phyloP scores from a whole-genome alignment of 805 yeast species.

The Nakazawaea anatomiae region DNA sequence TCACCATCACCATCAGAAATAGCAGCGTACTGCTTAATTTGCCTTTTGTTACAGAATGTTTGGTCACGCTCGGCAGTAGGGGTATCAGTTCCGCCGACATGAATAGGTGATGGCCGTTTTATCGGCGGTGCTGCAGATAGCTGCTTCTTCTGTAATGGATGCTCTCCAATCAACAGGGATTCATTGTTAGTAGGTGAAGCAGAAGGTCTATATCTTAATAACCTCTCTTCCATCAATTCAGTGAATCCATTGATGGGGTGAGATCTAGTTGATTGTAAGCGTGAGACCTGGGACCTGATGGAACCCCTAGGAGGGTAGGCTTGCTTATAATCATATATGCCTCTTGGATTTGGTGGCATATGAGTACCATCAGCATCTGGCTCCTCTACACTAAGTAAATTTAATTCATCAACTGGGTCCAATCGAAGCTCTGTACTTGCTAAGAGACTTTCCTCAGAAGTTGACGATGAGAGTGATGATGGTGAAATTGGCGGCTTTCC shows the following conservation, averaged over 20 bases:
- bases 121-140: neutral
- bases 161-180: constrained; percentile 25
- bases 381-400: neutral
- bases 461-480: no score
- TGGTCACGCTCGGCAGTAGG: neutral
- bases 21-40: no score
- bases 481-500: no score
- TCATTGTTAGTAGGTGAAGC: constrained; percentile 20
- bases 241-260: constrained; percentile 20
- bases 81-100: neutral
- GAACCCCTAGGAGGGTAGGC: constrained; percentile 14
- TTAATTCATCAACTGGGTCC: neutral
- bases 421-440: neutral
- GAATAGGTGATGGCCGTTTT: neutral
- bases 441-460: no score
- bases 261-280: constrained; percentile 22
- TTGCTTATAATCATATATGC: neutral
- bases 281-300: constrained; percentile 21
- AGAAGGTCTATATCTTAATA: constrained; percentile 30
- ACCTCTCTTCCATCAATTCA: constrained; percentile 29
- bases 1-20: no score
- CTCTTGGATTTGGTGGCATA: neutral
- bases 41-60: no score
- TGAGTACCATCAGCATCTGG: neutral
- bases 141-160: constrained; percentile 20